phyloP scores from a whole-genome alignment of 2,329 filamentous ascomycete species.

The Penicillium occitanis region DNA sequence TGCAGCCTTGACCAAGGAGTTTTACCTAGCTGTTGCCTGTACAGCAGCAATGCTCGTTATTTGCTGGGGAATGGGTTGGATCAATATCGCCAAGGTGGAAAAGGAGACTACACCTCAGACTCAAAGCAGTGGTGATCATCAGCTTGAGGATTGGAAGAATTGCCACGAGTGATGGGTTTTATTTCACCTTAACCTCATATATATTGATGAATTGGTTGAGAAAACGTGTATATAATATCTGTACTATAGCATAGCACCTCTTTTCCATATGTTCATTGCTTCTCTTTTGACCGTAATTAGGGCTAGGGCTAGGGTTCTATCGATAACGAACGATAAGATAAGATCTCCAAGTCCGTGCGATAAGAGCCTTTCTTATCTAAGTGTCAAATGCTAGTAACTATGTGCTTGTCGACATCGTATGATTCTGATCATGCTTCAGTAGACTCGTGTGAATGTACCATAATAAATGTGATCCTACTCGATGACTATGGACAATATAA shows the following conservation, averaged over 20 bases:
- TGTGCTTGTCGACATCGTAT: background rate
- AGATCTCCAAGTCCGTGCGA: background rate
- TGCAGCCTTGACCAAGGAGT: conserved; percentile 27
- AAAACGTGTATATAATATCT: background rate
- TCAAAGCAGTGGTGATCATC: background rate
- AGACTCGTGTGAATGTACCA: no score
- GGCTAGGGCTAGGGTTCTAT: background rate
- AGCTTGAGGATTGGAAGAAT: background rate
- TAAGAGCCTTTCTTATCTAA: background rate
- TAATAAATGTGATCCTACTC: background rate
- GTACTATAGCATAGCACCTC: background rate
- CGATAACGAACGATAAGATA: background rate
- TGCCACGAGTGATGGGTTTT: background rate
- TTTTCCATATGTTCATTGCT: background rate
- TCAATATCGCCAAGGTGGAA: background rate
- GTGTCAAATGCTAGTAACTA: background rate
- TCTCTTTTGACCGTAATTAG: background rate
- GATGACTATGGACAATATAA: background rate
- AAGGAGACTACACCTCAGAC: background rate
- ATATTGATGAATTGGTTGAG: background rate
- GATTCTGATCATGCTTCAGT: background rate
- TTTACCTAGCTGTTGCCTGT: conserved; percentile 28
- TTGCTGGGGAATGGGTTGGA: background rate
- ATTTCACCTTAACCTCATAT: background rate
- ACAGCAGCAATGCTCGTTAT: conserved; percentile 27